A percentile compares a stretch with the other conserved stretches of the same genome.
phyloP scores from a whole-genome alignment of 2,329 filamentous ascomycete genomes.

The Cytospora schulzeri region DNA sequence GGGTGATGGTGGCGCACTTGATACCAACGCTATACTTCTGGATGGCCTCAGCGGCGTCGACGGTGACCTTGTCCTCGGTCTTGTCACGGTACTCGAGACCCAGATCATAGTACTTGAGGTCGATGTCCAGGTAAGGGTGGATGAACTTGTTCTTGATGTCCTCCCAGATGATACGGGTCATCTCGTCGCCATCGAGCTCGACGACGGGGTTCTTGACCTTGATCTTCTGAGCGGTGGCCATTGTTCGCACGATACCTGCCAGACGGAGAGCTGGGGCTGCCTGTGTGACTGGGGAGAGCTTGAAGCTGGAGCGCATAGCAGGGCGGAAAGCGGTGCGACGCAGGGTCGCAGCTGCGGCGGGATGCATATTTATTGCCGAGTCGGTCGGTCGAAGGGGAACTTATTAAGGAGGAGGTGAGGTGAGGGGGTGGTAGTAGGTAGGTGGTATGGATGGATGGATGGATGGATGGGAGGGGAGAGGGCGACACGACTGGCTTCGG shows the following conservation, averaged over 20 bases:
- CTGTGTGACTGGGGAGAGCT: constrained; percentile 21
- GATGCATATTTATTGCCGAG: constrained; percentile 20
- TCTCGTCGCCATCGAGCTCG: constrained; percentile 92
- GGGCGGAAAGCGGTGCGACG: constrained; percentile 25
- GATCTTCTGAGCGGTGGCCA: constrained; percentile 77
- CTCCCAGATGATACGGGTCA: constrained; percentile 99
- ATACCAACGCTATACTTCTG: constrained; percentile 99
- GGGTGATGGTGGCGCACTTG: constrained; percentile 99
- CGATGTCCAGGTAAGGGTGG: constrained; percentile 91
- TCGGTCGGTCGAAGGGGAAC: constrained; percentile 4
- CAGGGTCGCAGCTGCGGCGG: constrained; percentile 27
- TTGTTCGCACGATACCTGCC: constrained; percentile 42
- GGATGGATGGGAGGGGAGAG: too few relatives aligned
- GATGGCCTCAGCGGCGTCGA: constrained; percentile 94
- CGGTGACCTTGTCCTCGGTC: constrained; percentile 94
- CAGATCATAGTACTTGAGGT: constrained; percentile 97
- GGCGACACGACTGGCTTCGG: constrained; percentile 1
- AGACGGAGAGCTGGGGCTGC: constrained; percentile 18
- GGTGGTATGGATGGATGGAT: not conserved
- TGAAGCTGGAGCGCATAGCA: constrained; percentile 16
- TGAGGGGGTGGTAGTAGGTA: too few relatives aligned
- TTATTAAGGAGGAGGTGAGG: not conserved
- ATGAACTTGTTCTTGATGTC: constrained; percentile 99
- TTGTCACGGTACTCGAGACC: constrained; percentile 93
- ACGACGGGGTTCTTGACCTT: constrained; percentile 99